These are phyloP conservation scores for Thielaviopsis populi DNA, from an alignment of 2,329 filamentous ascomycete genomes.

Conservation along the genomic window DNA sequence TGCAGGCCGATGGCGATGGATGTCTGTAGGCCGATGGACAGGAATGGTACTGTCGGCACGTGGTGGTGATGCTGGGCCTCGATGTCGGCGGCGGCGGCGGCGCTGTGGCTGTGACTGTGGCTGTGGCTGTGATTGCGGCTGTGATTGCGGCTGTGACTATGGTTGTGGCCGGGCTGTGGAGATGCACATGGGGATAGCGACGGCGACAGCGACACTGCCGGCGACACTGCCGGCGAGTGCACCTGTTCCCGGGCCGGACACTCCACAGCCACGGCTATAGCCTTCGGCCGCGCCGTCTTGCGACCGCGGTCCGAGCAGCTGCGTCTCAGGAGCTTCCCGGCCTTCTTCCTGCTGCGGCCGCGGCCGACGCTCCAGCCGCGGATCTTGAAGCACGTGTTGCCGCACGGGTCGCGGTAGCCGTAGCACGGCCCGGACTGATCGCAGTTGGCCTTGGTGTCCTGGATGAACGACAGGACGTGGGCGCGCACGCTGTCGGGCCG, in stretches of 20 bases:
- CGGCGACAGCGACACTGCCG: not conserved
- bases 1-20: constrained; percentile 89
- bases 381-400: constrained; percentile 50
- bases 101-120: constrained; percentile 19
- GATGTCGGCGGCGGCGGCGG: constrained; percentile 23
- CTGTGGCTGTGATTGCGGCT: constrained; percentile 17
- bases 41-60: constrained; percentile 82
- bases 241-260: too few relatives aligned
- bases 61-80: constrained; percentile 60
- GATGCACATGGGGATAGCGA: not conserved
- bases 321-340: not conserved
- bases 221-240: not conserved
- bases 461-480: constrained; percentile 48
- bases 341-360: not conserved
- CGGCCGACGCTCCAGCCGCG: not conserved
- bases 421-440: constrained; percentile 46
- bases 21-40: constrained; percentile 90
- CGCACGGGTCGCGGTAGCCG: constrained; percentile 50
- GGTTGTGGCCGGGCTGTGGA: constrained; percentile 3
- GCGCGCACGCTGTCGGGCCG: constrained; percentile 34
- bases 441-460: constrained; percentile 48
- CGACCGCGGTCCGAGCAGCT: not conserved
- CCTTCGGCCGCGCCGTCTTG: not conserved
- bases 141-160: constrained; percentile 10
- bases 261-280: not conserved